phyloP scores from a whole-genome alignment of 805 yeast species.

The Wilhelminamyces savonicus region DNA sequence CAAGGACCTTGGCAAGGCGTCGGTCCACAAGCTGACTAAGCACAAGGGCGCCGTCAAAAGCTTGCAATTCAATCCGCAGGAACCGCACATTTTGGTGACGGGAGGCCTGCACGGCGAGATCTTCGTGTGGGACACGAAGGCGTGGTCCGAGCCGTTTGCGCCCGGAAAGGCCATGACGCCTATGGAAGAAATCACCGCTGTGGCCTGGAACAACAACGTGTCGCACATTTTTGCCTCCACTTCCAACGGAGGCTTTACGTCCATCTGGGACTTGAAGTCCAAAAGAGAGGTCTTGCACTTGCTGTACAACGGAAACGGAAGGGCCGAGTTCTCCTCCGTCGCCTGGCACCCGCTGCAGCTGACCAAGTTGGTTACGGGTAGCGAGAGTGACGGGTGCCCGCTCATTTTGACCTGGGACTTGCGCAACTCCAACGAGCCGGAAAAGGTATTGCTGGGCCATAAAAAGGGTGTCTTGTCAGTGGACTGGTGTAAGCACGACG shows the following conservation, averaged over 20 bases:
- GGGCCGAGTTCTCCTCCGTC: conserved; percentile 72
- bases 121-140: conserved; percentile 81
- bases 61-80: conserved; percentile 71
- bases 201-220: conserved; percentile 84
- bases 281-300: conserved; percentile 85
- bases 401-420: conserved; percentile 88
- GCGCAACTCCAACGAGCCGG: conserved; percentile 90
- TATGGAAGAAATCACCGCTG: conserved; percentile 69
- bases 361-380: conserved; percentile 83
- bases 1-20: conserved; percentile 34
- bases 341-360: conserved; percentile 94
- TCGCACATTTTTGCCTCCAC: conserved; percentile 88
- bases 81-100: conserved; percentile 67
- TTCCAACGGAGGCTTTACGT: conserved; percentile 76
- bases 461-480: conserved; percentile 81
- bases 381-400: conserved; percentile 75
- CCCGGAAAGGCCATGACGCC: conserved; percentile 82
- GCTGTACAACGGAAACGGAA: conserved; percentile 54
- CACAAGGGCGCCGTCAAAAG: conserved; percentile 69
- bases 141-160: conserved; percentile 47
- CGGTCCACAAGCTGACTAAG: conserved; percentile 44
- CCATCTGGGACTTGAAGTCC: conserved; percentile 90
- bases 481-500: conserved; percentile 90
- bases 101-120: conserved; percentile 90
- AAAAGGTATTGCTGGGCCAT: conserved; percentile 69